Percentiles rank a stretch among this genome's conserved stretches.
phyloP scores from a whole-genome alignment of 495 filamentous ascomycete species.

The Friedmanniomyces simplex region DNA sequence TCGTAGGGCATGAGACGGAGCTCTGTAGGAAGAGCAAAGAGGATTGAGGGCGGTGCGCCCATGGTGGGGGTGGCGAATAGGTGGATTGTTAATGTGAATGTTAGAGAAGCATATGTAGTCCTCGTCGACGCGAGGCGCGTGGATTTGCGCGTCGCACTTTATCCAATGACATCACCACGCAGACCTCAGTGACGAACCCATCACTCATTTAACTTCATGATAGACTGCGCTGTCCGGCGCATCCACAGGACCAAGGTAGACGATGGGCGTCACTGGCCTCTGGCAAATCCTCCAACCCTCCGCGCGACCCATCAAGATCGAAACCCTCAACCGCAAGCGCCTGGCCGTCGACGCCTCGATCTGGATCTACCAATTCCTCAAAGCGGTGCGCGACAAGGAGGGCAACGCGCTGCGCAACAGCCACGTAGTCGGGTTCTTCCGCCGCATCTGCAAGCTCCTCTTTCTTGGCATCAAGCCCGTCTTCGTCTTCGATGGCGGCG shows the following conservation, averaged over 20 bases:
- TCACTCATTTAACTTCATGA: no score
- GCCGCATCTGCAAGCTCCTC: conserved; percentile 90
- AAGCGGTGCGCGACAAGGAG: conserved; percentile 96
- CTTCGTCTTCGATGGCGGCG: conserved; percentile 96
- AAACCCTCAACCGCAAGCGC: conserved; percentile 88
- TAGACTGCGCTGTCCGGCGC: neutral
- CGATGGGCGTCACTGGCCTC: conserved; percentile 94
- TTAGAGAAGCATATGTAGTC: no score
- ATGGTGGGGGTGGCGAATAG: no score
- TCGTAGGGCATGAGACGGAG: no score
- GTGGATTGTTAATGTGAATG: no score
- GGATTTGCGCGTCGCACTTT: no score
- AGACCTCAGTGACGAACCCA: no score
- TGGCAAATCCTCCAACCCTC: conserved; percentile 92
- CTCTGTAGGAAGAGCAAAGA: no score
- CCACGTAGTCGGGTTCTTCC: conserved; percentile 95
- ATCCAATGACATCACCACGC: no score
- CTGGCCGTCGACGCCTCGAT: conserved; percentile 96
- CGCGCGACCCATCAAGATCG: conserved; percentile 82
- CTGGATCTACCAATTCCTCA: conserved; percentile 99
- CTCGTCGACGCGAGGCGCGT: no score
- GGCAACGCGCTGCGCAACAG: conserved; percentile 92
- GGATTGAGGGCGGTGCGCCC: no score
- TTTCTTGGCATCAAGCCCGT: conserved; percentile 95
- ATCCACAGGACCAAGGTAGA: neutral